Base-by-base conservation (phyloP, 176 grass and related monocot genomes). In the Lolium multiflorum region DNA sequence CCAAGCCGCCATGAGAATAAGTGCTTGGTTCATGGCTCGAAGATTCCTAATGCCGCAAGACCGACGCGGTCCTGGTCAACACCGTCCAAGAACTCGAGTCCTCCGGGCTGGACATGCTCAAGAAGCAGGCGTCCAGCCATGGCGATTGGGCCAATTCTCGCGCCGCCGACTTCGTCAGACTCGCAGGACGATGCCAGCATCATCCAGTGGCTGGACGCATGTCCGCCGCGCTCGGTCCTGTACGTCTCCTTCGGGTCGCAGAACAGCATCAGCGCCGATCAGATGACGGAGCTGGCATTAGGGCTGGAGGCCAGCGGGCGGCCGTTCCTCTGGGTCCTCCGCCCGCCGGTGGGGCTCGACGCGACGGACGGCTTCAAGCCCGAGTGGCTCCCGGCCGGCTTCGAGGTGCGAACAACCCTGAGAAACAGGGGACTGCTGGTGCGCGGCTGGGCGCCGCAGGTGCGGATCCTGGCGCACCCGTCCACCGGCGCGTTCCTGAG, bases 221-320 rank as follows among this genome's bases (percentile, higher is more conserved):
- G 79, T 10, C 71, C 85, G 31, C 71, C 86, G 75, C 78, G 65
- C 61, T 93, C 88, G 3, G 91, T 93, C 2, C 37, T 95, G 24
- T 93, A 95, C 85, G 3, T 95, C 13, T 91, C 86, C 0, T 95
- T 95, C 69, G 91, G 88, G 0, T 95, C 93, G 74, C 93, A 91
- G 80, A 89, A 85, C 91, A 88, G 46, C 67, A 84, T 95, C 88
- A 82, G 11, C 18, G 69, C 73, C 17, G 21, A 21, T n/a, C 93
- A 93, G 78, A 91, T 93, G 91, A 21, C 0, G 79, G 88, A 83
- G 61, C 88, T 93, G n/a, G 86, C 93, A 24, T 67, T 48, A 60
- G 93, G 91, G 18, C 78, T 92, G 51, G 85, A 95, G 57, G 85
- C 88, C 44, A 90, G 82, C 82, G 88, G 93, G 1, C 71, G 39